Evolutionary conservation across 768 basidiomycete species (phyloP).

Genomic region (Infundibulicybe gibba): DNA sequence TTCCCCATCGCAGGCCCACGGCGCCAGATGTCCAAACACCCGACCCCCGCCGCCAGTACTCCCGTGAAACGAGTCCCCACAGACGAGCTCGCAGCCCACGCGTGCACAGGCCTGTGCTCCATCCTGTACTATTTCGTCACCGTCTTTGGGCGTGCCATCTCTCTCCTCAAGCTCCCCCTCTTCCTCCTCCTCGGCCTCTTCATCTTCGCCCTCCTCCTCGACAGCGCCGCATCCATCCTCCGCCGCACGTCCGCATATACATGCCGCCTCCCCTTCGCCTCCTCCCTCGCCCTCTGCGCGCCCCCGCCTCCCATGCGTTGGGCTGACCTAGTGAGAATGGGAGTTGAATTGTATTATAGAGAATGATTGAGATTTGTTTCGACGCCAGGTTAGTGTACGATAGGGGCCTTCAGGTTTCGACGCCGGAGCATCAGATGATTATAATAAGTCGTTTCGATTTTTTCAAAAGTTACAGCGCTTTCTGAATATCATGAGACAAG

Average conservation of each 20-base stretch:
- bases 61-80: slow-evolving; percentile 6
- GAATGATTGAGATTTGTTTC: no score
- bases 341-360: no score
- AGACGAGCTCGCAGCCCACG: slow-evolving; percentile 22
- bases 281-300: no score
- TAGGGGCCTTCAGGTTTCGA: no score
- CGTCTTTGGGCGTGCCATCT: slow-evolving; percentile 42
- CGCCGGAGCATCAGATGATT: no score
- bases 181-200: slow-evolving; percentile 48
- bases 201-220: slow-evolving; percentile 42
- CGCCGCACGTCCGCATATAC: slow-evolving; percentile 50
- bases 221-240: slow-evolving; percentile 36
- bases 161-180: slow-evolving; percentile 53
- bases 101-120: slow-evolving; percentile 23
- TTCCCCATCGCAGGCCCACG: no score
- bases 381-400: no score
- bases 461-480: no score
- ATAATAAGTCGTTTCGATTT: no score
- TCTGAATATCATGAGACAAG: no score
- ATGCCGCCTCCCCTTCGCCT: slow-evolving; percentile 57
- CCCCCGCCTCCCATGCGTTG: slow-evolving; percentile 56
- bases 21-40: slow-evolving; percentile 5
- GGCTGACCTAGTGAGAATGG: no score
- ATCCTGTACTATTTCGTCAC: slow-evolving; percentile 39
- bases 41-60: neutral